Conservation (phyloP, 306 rosid genomes). For the Citrullus mucosospermus region DNA sequence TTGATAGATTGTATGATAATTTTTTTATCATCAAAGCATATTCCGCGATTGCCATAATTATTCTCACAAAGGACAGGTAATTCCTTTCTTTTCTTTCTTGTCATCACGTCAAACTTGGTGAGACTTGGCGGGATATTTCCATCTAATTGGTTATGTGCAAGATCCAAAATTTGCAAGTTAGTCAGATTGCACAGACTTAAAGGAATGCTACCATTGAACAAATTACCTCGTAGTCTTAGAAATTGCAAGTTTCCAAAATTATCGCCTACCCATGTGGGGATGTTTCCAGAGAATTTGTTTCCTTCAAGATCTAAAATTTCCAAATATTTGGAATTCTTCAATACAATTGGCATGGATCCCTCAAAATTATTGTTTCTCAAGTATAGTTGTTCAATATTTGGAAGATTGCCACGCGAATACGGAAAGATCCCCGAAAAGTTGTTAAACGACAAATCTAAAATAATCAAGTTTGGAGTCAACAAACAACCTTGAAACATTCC, state of each 20-base stretch:
- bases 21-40: background rate
- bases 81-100: no score
- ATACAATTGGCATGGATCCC: background rate
- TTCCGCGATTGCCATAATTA: no score
- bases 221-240: background rate
- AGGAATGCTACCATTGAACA: background rate
- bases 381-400: no score
- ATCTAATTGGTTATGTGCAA: background rate
- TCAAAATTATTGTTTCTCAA: background rate
- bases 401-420: background rate
- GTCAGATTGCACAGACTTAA: background rate
- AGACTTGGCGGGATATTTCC: background rate
- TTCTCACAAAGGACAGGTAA: no score
- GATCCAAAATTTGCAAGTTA: background rate
- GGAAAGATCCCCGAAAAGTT: background rate
- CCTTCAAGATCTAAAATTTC: background rate
- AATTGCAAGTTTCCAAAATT: background rate
- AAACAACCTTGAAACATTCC: background rate
- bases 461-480: background rate
- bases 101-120: background rate
- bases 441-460: background rate
- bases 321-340: background rate
- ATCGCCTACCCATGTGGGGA: background rate
- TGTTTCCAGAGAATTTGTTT: background rate
- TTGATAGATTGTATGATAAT: background rate